Conservation (phyloP, 164 flowering plant genomes). For the Liriodendron chinense region DNA sequence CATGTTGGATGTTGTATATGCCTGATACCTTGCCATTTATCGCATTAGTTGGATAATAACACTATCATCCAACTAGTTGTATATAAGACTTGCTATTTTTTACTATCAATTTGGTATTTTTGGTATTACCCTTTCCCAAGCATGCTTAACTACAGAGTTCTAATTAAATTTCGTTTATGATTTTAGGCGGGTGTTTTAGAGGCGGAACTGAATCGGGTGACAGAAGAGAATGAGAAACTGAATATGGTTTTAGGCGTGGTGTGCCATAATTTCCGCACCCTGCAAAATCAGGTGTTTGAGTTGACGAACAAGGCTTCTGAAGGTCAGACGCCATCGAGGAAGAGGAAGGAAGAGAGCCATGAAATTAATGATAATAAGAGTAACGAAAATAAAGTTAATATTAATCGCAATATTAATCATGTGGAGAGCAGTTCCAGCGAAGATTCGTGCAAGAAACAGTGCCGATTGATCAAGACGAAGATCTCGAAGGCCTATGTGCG, state of each 20-base stretch:
- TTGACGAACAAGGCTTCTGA: not conserved
- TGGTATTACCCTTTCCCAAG: not conserved
- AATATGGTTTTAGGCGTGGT: not conserved
- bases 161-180: not conserved
- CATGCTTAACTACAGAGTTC: not conserved
- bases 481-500: conserved; percentile 35
- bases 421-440: conserved; percentile 51
- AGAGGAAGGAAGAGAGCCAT: conserved; percentile 30
- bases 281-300: not conserved
- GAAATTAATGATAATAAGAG: not conserved
- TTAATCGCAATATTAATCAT: conserved; percentile 1
- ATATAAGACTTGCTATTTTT: too few species aligned
- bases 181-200: not conserved
- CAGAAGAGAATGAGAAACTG: not conserved
- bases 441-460: conserved; percentile 37
- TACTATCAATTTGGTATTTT: too few species aligned
- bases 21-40: not conserved
- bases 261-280: not conserved
- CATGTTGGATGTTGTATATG: too few species aligned
- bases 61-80: too few species aligned
- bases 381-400: conserved; percentile 7
- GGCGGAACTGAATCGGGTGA: not conserved
- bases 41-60: not conserved
- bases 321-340: conserved; percentile 16
- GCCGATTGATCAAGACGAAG: conserved; percentile 35